Conservation (phyloP, 169 alveolate species). For the Miamiensis avidus region DNA sequence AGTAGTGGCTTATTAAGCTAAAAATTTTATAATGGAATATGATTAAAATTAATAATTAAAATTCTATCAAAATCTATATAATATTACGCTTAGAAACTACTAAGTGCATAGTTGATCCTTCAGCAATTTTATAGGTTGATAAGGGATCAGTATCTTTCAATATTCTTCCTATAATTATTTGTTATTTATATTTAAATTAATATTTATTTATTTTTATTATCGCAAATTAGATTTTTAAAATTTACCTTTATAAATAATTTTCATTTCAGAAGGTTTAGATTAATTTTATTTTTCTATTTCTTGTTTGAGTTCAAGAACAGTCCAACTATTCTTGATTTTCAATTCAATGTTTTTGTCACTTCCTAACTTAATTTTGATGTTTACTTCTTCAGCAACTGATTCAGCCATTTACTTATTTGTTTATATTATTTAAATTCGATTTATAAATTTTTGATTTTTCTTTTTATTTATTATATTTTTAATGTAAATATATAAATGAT, state of each 20-base stretch:
- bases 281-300: conserved; percentile 12
- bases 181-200: background rate
- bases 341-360: background rate
- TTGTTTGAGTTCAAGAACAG: conserved; percentile 14
- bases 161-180: conserved; percentile 28
- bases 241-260: conserved; percentile 19
- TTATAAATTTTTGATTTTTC: too few relatives aligned
- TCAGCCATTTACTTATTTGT: background rate
- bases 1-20: background rate
- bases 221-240: background rate
- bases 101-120: conserved; percentile 42
- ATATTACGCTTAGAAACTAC: conserved; percentile 35
- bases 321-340: conserved; percentile 9
- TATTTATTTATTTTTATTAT: background rate
- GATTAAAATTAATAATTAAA: background rate
- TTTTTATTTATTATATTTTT: too few relatives aligned
- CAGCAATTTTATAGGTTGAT: conserved; percentile 20
- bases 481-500: too few relatives aligned
- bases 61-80: background rate
- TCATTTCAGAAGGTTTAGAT: conserved; percentile 13
- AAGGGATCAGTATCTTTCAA: conserved; percentile 34
- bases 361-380: background rate
- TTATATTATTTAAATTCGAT: too few relatives aligned
- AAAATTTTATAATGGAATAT: background rate
- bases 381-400: background rate